phyloP scores from a whole-genome alignment of 768 basidiomycete genomes.

The Chlorophyllum brunneum region DNA sequence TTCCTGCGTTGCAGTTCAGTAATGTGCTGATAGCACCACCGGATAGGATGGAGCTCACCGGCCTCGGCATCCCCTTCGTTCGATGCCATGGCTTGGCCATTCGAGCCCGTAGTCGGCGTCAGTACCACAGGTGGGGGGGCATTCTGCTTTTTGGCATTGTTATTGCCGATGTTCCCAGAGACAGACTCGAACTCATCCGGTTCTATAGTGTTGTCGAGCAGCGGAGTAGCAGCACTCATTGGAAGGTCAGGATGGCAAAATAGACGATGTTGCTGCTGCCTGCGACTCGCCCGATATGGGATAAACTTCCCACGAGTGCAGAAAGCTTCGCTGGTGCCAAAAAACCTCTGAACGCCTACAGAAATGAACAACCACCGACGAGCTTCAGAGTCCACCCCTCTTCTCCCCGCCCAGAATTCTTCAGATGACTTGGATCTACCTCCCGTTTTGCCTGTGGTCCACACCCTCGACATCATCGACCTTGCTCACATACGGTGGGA shows the following conservation, averaged over 20 bases:
- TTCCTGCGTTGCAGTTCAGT: no score
- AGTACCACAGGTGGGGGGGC: slow-evolving; percentile 42
- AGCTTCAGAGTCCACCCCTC: slow-evolving; percentile 4
- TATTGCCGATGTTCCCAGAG: slow-evolving; percentile 30
- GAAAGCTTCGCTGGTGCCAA: not conserved
- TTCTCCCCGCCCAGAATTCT: slow-evolving; percentile 1
- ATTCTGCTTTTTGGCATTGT: slow-evolving; percentile 21
- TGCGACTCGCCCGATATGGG: not conserved
- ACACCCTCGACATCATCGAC: slow-evolving; percentile 19
- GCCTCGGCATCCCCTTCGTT: slow-evolving; percentile 70
- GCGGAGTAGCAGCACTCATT: slow-evolving; percentile 61
- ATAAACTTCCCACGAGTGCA: not conserved
- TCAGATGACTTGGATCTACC: not conserved
- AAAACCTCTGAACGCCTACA: not conserved
- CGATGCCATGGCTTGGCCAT: slow-evolving; percentile 38
- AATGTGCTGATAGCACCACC: no score
- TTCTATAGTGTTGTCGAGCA: slow-evolving; percentile 75
- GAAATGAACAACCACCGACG: not conserved
- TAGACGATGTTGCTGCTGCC: not conserved
- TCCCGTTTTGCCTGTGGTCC: slow-evolving; percentile 16
- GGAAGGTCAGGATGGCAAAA: slow-evolving; percentile 14
- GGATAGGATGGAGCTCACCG: slow-evolving; percentile 39
- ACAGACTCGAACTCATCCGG: slow-evolving; percentile 62
- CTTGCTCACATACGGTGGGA: slow-evolving; percentile 10
- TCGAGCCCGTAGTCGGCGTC: slow-evolving; percentile 42